Percentiles rank a stretch among this genome's conserved stretches.
Conservation (phyloP, 495 filamentous ascomycete species). For the Polyplosphaeria fusca region DNA sequence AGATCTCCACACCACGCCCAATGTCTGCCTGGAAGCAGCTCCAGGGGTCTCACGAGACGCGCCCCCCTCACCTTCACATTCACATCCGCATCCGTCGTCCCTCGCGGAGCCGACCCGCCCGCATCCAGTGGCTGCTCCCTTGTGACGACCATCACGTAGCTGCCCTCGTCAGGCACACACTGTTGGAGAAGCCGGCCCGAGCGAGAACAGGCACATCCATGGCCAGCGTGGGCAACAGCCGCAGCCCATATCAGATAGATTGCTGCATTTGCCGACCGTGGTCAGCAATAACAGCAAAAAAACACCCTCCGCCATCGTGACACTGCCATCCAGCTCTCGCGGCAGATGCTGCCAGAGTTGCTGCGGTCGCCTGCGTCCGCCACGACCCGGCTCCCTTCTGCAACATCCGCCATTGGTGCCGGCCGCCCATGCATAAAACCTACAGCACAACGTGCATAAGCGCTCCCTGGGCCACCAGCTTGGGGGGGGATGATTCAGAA, state of each 20-base stretch:
- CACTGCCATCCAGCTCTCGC: slow-evolving; percentile 3
- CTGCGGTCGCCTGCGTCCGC: neutral
- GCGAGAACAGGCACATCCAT: slow-evolving; percentile 1
- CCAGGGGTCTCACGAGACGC: neutral
- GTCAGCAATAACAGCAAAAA: slow-evolving; percentile 1
- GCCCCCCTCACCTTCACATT: neutral
- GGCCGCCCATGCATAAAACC: slow-evolving; percentile 24
- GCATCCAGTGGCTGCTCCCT: neutral
- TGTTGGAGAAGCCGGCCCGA: slow-evolving; percentile 23
- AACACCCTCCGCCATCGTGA: slow-evolving; percentile 2
- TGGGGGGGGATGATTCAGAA: slow-evolving; percentile 35
- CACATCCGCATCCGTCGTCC: neutral
- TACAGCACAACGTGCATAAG: slow-evolving; percentile 33
- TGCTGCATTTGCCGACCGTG: slow-evolving; percentile 10
- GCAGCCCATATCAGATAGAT: slow-evolving; percentile 5
- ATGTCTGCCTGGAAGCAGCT: neutral
- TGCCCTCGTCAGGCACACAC: slow-evolving; percentile 10
- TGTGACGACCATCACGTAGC: slow-evolving; percentile 10
- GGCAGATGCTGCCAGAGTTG: slow-evolving; percentile 17
- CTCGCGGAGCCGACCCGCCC: neutral
- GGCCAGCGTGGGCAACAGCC: slow-evolving; percentile 7
- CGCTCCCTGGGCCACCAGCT: slow-evolving; percentile 21
- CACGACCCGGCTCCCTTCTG: slow-evolving; percentile 5
- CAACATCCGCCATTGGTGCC: slow-evolving; percentile 32
- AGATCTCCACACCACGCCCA: slow-evolving; percentile 2